Evolutionary conservation across 306 rosid genomes (phyloP).

Genomic region (Malus sylvestris): DNA sequence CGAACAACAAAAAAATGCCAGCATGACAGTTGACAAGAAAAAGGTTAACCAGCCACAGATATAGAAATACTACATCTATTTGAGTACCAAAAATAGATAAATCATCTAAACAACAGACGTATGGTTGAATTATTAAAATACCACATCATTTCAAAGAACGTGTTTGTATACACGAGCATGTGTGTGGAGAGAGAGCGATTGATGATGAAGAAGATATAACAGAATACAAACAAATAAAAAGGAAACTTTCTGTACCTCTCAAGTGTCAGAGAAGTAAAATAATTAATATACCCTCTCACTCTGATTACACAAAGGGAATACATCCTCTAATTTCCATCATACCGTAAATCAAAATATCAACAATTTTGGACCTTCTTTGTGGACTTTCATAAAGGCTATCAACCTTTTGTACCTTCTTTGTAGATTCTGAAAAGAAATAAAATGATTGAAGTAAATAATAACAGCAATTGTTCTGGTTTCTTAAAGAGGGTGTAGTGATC

Average conservation of each 20-base stretch:
- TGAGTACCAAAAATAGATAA: neutral
- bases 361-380: neutral
- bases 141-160: neutral
- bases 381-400: neutral
- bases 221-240: neutral
- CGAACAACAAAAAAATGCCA: neutral
- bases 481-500: neutral
- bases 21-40: neutral
- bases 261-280: neutral
- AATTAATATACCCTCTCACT: neutral
- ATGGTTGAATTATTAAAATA: neutral
- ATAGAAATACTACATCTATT: neutral
- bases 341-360: neutral
- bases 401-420: neutral
- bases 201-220: neutral
- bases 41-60: neutral
- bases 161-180: neutral
- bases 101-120: neutral
- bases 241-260: neutral
- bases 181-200: too few relatives aligned
- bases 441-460: neutral
- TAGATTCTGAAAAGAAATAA: neutral
- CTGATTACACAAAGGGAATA: neutral
- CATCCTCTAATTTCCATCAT: neutral
- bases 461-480: neutral